A percentile compares a stretch with the other conserved stretches of the same genome.
phyloP scores from a whole-genome alignment of 768 basidiomycete species.

The Ramaria rubella region DNA sequence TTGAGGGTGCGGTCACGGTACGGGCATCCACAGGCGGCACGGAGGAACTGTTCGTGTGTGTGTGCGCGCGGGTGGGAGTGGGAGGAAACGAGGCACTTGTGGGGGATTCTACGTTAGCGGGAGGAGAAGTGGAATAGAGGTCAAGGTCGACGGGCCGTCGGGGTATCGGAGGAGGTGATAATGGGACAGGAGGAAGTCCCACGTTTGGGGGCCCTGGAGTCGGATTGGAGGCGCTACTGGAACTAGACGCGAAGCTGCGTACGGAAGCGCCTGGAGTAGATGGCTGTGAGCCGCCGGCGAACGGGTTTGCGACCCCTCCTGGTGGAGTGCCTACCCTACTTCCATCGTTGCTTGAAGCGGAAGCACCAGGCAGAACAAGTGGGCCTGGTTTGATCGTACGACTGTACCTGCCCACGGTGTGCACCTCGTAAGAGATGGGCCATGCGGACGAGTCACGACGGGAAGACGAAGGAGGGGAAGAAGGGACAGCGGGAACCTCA shows the following conservation, averaged over 20 bases:
- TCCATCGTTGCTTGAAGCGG: neutral
- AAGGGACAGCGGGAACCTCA: too few species aligned
- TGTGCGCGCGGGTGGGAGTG: neutral
- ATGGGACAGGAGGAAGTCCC: neutral
- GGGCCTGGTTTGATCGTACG: neutral
- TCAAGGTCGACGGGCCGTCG: neutral
- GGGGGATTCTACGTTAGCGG: neutral
- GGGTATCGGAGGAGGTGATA: constrained; percentile 2
- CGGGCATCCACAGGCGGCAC: neutral
- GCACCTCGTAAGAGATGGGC: constrained; percentile 5
- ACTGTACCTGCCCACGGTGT: neutral
- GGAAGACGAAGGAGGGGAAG: constrained; percentile 1
- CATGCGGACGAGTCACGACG: neutral
- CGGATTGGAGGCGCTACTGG: neutral
- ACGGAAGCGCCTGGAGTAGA: neutral
- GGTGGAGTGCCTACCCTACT: neutral
- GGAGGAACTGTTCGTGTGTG: neutral
- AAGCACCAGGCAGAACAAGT: neutral
- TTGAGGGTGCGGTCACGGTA: neutral
- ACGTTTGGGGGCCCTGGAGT: neutral
- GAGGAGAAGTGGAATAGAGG: neutral
- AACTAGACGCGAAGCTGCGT: neutral
- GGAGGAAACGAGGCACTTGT: neutral
- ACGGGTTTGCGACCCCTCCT: neutral
- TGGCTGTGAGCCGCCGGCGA: constrained; percentile 3